Conservation (phyloP, 2,329 filamentous ascomycete genomes). For the Hortaea werneckii region DNA sequence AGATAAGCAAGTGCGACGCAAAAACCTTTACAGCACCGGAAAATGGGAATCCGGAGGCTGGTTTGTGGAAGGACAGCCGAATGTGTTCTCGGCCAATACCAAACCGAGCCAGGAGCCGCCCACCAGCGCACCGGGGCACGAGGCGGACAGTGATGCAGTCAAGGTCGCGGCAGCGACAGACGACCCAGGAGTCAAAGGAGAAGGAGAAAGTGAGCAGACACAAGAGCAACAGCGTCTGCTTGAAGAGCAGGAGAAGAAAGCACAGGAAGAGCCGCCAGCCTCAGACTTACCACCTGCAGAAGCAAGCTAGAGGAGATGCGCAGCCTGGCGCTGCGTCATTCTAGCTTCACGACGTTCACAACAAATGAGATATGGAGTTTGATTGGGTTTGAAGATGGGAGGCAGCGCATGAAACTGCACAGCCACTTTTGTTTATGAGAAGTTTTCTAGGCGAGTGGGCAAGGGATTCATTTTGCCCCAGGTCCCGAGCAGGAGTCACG, state of each 20-base stretch:
- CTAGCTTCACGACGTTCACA: too few relatives aligned
- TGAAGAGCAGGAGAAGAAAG: slow-evolving; percentile 13
- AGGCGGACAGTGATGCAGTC: slow-evolving; percentile 15
- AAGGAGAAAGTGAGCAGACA: slow-evolving; percentile 21
- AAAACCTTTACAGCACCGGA: slow-evolving; percentile 59
- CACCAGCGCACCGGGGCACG: slow-evolving; percentile 5
- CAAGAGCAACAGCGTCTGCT: slow-evolving; percentile 23
- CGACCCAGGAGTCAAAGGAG: slow-evolving; percentile 25
- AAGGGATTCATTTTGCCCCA: too few relatives aligned
- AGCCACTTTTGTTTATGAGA: too few relatives aligned
- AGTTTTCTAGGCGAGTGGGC: too few relatives aligned
- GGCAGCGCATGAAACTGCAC: too few relatives aligned
- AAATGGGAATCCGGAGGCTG: slow-evolving; percentile 81
- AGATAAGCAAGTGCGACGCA: slow-evolving; percentile 46
- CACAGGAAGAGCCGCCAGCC: not conserved
- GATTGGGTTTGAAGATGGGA: too few relatives aligned
- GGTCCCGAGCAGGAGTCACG: too few relatives aligned
- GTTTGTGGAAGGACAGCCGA: slow-evolving; percentile 47
- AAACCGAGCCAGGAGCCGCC: slow-evolving; percentile 19
- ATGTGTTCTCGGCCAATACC: slow-evolving; percentile 29
- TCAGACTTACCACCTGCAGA: too few relatives aligned
- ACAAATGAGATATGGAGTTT: too few relatives aligned
- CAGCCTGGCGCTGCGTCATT: too few relatives aligned
- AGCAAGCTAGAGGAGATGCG: too few relatives aligned
- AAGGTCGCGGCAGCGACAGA: slow-evolving; percentile 23